A percentile compares a stretch with the other conserved stretches of the same genome.
phyloP scores from a whole-genome alignment of 192 early-diverging fungal genomes.

The Coemansia sp. region DNA sequence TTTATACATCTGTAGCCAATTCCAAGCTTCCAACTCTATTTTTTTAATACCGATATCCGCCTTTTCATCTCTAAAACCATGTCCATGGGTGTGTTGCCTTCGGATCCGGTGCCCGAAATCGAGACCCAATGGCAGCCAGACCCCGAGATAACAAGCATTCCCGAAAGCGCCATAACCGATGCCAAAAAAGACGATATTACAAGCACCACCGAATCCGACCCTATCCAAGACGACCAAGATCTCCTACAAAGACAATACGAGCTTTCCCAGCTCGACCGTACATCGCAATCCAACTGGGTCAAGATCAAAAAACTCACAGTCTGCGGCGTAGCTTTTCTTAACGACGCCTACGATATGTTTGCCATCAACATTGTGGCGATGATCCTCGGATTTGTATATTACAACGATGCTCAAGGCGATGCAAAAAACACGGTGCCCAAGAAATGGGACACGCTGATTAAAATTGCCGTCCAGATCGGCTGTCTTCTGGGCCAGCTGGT shows the following conservation, averaged over 20 bases:
- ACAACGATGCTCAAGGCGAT: constrained; percentile 28
- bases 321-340: constrained; percentile 82
- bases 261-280: constrained; percentile 53
- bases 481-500: constrained; percentile 88
- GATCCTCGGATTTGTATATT: constrained; percentile 77
- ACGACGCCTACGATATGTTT: constrained; percentile 94
- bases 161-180: background rate
- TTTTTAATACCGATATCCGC: no score
- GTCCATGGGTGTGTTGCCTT: background rate
- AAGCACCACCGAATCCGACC: background rate
- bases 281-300: constrained; percentile 63
- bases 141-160: constrained; percentile 1
- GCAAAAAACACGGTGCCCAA: constrained; percentile 58
- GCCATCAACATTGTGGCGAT: constrained; percentile 85
- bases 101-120: constrained; percentile 19
- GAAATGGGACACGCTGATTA: constrained; percentile 76
- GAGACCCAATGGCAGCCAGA: constrained; percentile 12
- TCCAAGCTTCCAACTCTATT: no score
- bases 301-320: constrained; percentile 71
- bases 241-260: constrained; percentile 31
- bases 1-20: no score
- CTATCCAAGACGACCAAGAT: constrained; percentile 18
- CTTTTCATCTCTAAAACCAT: no score
- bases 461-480: constrained; percentile 83
- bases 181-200: constrained; percentile 2